These are phyloP conservation scores for Trifolium pratense DNA, from an alignment of 306 rosid species.

Conservation along the genomic window DNA sequence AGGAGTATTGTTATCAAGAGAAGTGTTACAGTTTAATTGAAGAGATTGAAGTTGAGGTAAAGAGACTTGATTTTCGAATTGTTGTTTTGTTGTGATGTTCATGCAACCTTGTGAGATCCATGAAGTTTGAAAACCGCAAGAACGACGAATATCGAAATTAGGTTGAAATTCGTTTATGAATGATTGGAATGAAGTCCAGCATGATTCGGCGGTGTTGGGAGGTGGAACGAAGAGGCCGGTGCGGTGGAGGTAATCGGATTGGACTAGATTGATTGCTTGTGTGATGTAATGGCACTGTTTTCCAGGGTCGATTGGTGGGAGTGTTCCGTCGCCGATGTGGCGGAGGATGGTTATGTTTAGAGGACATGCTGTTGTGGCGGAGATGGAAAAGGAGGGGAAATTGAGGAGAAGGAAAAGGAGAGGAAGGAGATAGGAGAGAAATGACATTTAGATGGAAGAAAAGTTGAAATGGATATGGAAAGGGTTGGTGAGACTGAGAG, in stretches of 20 bases:
- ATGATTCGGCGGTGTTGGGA: slow-evolving; percentile 37
- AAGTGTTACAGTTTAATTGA: slow-evolving; percentile 48
- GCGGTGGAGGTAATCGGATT: slow-evolving; percentile 64
- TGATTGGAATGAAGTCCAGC: slow-evolving; percentile 42
- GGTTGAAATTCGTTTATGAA: slow-evolving; percentile 32
- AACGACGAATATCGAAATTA: slow-evolving; percentile 22
- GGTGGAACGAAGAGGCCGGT: slow-evolving; percentile 57
- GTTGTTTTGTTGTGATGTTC: slow-evolving; percentile 61
- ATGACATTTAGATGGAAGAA: slow-evolving; percentile 33
- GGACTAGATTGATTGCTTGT: slow-evolving; percentile 70
- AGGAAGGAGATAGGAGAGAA: neutral
- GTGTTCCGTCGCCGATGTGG: slow-evolving; percentile 36
- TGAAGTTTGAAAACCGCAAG: slow-evolving; percentile 42
- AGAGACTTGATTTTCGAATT: slow-evolving; percentile 46
- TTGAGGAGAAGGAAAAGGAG: slow-evolving; percentile 27
- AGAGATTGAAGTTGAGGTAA: slow-evolving; percentile 20
- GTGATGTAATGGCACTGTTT: slow-evolving; percentile 59
- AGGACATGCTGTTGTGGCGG: slow-evolving; percentile 62
- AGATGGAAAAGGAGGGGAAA: slow-evolving; percentile 3
- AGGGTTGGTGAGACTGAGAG: neutral
- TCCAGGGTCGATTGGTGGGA: slow-evolving; percentile 23
- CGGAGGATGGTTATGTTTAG: slow-evolving; percentile 73
- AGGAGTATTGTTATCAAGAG: slow-evolving; percentile 61
- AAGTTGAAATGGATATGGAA: neutral
- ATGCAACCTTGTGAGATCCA: slow-evolving; percentile 74